Evolutionary conservation across 2,329 filamentous ascomycete species (phyloP), one percentile per base, ranked within the genome.

Genomic region (Stagonosporopsis chrysanthemi): DNA sequence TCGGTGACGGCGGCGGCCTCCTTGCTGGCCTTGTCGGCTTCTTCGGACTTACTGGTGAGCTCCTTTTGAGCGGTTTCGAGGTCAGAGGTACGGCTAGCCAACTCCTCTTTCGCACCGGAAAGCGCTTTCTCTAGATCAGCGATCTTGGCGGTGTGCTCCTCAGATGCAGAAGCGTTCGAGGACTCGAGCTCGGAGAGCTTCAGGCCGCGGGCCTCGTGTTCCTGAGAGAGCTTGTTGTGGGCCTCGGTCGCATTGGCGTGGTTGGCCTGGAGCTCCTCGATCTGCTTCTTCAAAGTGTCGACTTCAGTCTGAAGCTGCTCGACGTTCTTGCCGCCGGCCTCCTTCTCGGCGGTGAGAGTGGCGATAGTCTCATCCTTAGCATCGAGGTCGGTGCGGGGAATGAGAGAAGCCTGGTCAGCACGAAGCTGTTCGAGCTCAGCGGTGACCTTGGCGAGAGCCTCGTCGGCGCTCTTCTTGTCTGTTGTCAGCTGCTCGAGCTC

Each of bases 381-480:
- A 23, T 71, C 68, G 5, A 73, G 52, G 19, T 73, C 71, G 26
- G 64, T 56, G 52, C 69, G 68, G 56, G 69, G 62, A 8, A 67
- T 62, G 19, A 58, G 56, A 17, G 56, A 50, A 12, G 56, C 56
- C 23, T 54, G 49, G 11, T 62, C 63, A 9, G 65, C 60, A 26
- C 60, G 52, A 11, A 56, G 51, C 53, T 57, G 40, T 29, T 68
- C 63, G 2, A 66, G 50, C 39, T 68, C 61, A 22, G 60, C 52
- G 22, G 63, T 65, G 19, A 66, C 51, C 51, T 62, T 66, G n/a
- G 63, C 50, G 33, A 68, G 51, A 12, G 56, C 44, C 26, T 61
- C 59, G 11, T 69, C 66, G 14, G 54, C 51, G 23, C 40, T 49
- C 49, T 58, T 60, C 54, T 59, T 61, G 14, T 62, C 60, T 6